phyloP scores from a whole-genome alignment of 441 rosid genomes.

The Dalechampia spathulata region DNA sequence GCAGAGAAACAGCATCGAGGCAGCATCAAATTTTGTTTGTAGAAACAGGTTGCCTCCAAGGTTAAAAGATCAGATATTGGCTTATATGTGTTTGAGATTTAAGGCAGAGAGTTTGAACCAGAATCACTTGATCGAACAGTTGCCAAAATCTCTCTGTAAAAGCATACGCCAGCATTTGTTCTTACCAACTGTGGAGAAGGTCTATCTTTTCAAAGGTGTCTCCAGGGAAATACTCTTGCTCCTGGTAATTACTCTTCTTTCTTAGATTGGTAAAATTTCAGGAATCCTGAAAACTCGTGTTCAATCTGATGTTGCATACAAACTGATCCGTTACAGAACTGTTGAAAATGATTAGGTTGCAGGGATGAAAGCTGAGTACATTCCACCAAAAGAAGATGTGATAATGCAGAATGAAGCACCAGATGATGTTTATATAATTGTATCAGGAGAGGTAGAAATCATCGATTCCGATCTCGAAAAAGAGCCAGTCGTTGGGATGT shows the following conservation, averaged over 20 bases:
- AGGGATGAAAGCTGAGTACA: slow-evolving; percentile 76
- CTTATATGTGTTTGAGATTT: slow-evolving; percentile 85
- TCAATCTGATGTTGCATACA: too few species aligned
- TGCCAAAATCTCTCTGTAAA: slow-evolving; percentile 86
- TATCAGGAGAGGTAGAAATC: slow-evolving; percentile 72
- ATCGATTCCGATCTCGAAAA: slow-evolving; percentile 50
- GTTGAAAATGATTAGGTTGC: slow-evolving; percentile 40
- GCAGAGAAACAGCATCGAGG: slow-evolving; percentile 79
- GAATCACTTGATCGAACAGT: slow-evolving; percentile 64
- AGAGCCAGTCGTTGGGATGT: slow-evolving; percentile 46
- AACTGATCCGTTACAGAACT: neutral
- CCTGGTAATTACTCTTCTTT: slow-evolving; percentile 34
- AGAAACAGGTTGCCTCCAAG: slow-evolving; percentile 74
- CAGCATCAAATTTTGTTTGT: slow-evolving; percentile 60
- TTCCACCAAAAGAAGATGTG: slow-evolving; percentile 88
- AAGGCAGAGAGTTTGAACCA: slow-evolving; percentile 75
- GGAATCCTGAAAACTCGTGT: too few species aligned
- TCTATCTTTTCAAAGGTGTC: slow-evolving; percentile 72
- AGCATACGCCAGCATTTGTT: slow-evolving; percentile 79
- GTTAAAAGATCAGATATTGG: slow-evolving; percentile 78
- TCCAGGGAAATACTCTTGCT: slow-evolving; percentile 57
- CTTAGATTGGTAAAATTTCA: too few species aligned
- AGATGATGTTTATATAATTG: slow-evolving; percentile 77
- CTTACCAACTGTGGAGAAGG: slow-evolving; percentile 38
- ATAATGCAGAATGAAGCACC: slow-evolving; percentile 85